A percentile compares a stretch with the other conserved stretches of the same genome.
Evolutionary conservation across 768 basidiomycete genomes (phyloP).

Genomic region (Termitomyces sp.): DNA sequence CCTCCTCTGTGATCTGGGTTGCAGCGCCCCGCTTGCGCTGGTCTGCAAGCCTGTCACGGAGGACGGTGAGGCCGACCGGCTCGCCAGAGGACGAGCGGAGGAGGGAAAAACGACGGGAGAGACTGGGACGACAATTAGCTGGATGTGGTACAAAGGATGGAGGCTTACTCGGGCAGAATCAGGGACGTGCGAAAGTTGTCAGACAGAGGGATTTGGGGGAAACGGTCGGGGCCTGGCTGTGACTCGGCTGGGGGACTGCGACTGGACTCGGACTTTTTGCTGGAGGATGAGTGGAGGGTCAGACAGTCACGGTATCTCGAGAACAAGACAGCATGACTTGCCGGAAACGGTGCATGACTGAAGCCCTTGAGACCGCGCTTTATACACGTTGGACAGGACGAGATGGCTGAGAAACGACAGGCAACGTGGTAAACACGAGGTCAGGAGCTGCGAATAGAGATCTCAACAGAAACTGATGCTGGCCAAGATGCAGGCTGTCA

Average conservation of each 20-base stretch:
- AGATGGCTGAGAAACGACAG: slow-evolving; percentile 35
- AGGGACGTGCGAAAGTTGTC: slow-evolving; percentile 84
- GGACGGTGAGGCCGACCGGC: slow-evolving; percentile 58
- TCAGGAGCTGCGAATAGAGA: slow-evolving; percentile 27
- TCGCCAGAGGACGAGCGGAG: slow-evolving; percentile 66
- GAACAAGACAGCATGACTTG: slow-evolving; percentile 34
- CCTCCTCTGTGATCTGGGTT: slow-evolving; percentile 72
- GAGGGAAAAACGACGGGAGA: slow-evolving; percentile 78
- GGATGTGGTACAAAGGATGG: slow-evolving; percentile 2
- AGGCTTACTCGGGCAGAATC: slow-evolving; percentile 76
- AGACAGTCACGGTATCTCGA: slow-evolving; percentile 19
- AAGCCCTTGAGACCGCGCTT: slow-evolving; percentile 45
- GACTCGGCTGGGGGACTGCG: slow-evolving; percentile 34
- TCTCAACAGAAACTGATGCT: slow-evolving; percentile 19
- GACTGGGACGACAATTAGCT: slow-evolving; percentile 37
- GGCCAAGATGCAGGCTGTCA: slow-evolving; percentile 8
- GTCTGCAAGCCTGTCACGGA: slow-evolving; percentile 65
- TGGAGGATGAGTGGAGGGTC: slow-evolving; percentile 29
- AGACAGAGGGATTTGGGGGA: slow-evolving; percentile 58
- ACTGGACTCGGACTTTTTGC: slow-evolving; percentile 76
- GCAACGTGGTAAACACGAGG: slow-evolving; percentile 82
- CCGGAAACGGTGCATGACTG: slow-evolving; percentile 79
- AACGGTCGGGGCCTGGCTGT: slow-evolving; percentile 26
- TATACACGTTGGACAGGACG: slow-evolving; percentile 56
- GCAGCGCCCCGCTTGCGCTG: slow-evolving; percentile 67